A percentile compares a stretch with the other conserved stretches of the same genome.
Conservation (phyloP, 2,329 filamentous ascomycete species). For the Sarocladium oryzae region DNA sequence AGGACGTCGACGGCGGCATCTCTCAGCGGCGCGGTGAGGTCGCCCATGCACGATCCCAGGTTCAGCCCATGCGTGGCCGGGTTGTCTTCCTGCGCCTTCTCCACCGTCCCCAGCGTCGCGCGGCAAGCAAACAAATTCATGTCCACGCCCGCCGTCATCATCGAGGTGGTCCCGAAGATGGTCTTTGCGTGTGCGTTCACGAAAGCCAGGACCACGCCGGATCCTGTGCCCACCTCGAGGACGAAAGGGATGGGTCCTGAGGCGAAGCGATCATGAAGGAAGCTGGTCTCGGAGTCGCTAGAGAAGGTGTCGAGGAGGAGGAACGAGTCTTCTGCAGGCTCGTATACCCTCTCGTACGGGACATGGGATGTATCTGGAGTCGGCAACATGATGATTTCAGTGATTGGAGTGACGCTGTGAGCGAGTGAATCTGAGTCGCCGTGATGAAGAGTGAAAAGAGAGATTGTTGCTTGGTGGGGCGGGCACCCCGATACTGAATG, state of each 20-base stretch:
- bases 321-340: constrained; percentile 93
- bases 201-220: constrained; percentile 90
- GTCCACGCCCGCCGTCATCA: constrained; percentile 74
- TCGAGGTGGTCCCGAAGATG: constrained; percentile 65
- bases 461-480: not conserved
- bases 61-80: constrained; percentile 41
- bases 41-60: constrained; percentile 61
- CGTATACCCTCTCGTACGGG: constrained; percentile 81
- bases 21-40: constrained; percentile 60
- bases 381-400: constrained; percentile 61
- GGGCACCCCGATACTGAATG: not conserved
- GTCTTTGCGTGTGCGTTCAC: constrained; percentile 63
- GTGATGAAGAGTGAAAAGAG: not conserved
- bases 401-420: constrained; percentile 1
- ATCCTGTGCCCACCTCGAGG: constrained; percentile 84
- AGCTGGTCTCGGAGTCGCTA: constrained; percentile 58
- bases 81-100: constrained; percentile 32
- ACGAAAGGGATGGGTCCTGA: constrained; percentile 50
- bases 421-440: not conserved
- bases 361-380: constrained; percentile 93
- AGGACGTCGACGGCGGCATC: constrained; percentile 65
- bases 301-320: constrained; percentile 89
- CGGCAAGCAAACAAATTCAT: constrained; percentile 78
- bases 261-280: constrained; percentile 59
- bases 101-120: constrained; percentile 66